Conservation (phyloP, 192 early-diverging fungal genomes). For the Coemansia umbellata region DNA sequence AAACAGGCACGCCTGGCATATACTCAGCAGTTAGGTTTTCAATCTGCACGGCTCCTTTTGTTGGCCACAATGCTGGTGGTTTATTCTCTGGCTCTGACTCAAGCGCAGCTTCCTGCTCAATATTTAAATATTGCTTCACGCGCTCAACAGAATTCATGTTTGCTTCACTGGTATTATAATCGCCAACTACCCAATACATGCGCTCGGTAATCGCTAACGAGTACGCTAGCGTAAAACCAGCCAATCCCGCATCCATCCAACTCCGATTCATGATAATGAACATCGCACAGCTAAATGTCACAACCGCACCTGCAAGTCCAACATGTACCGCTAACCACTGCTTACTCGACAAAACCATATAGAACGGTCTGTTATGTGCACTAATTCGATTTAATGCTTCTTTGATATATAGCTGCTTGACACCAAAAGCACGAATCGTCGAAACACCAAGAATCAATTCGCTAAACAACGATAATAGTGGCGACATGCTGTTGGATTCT, state of each 20-base stretch:
- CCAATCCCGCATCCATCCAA: slow-evolving; percentile 75
- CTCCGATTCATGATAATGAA: slow-evolving; percentile 57
- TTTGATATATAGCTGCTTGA: slow-evolving; percentile 63
- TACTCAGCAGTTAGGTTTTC: slow-evolving; percentile 71
- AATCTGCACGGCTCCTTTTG: slow-evolving; percentile 64
- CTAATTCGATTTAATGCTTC: slow-evolving; percentile 62
- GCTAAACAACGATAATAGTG: slow-evolving; percentile 76
- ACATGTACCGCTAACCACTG: slow-evolving; percentile 85
- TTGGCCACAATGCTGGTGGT: slow-evolving; percentile 61
- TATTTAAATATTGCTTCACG: slow-evolving; percentile 71
- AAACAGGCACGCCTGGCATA: slow-evolving; percentile 68
- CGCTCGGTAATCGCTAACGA: slow-evolving; percentile 76
- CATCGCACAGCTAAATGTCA: slow-evolving; percentile 65
- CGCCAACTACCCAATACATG: slow-evolving; percentile 76
- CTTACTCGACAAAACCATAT: slow-evolving; percentile 84
- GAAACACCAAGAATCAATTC: slow-evolving; percentile 75
- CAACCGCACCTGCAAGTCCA: slow-evolving; percentile 69
- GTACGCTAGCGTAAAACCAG: slow-evolving; percentile 82
- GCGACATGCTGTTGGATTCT: slow-evolving; percentile 69
- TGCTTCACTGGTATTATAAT: slow-evolving; percentile 79
- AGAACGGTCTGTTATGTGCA: slow-evolving; percentile 79
- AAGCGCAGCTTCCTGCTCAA: slow-evolving; percentile 71
- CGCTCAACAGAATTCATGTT: slow-evolving; percentile 85
- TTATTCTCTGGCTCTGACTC: slow-evolving; percentile 29
- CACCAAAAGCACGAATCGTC: slow-evolving; percentile 78